A percentile compares a stretch with the other conserved stretches of the same genome.
Conservation (phyloP, 495 filamentous ascomycete species). For the Talaromyces proteolyticus region DNA sequence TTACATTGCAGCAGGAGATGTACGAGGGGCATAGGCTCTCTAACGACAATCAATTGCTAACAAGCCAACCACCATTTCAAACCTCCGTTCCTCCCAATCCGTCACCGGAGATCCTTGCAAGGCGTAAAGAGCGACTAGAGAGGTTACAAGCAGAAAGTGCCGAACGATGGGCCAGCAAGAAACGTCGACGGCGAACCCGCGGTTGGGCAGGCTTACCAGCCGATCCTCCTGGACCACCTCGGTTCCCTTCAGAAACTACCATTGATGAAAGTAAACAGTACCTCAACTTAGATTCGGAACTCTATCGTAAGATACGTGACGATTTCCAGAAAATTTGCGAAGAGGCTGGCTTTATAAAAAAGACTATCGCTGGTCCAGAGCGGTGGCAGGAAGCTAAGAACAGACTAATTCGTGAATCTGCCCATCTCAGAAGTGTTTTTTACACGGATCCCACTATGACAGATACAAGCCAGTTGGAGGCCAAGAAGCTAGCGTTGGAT, state of each 20-base stretch:
- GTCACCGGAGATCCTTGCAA: conserved; percentile 46
- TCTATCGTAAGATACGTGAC: conserved; percentile 58
- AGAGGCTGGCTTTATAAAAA: conserved; percentile 60
- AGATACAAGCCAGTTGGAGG: conserved; percentile 27
- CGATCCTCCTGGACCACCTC: conserved; percentile 67
- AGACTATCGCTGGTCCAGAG: conserved; percentile 65
- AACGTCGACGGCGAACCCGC: conserved; percentile 65
- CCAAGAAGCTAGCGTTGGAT: conserved; percentile 65
- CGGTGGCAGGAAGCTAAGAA: conserved; percentile 69
- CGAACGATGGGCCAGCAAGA: conserved; percentile 57
- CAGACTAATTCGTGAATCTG: conserved; percentile 56
- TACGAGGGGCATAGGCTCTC: conserved; percentile 29
- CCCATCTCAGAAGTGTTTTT: conserved; percentile 63
- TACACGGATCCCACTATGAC: conserved; percentile 32
- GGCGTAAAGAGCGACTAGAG: conserved; percentile 49
- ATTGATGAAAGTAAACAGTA: conserved; percentile 72
- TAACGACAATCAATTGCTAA: conserved; percentile 9
- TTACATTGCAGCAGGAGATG: conserved; percentile 36
- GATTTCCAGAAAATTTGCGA: conserved; percentile 67
- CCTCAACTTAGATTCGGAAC: conserved; percentile 54
- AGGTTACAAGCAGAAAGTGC: conserved; percentile 57
- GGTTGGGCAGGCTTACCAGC: conserved; percentile 67
- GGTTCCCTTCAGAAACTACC: conserved; percentile 77
- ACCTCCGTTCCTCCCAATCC: conserved; percentile 28
- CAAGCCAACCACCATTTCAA: conserved; percentile 13